Evolutionary conservation across 306 rosid species (phyloP), one percentile per base, ranked within the genome.

Genomic region (Urtica urens): DNA sequence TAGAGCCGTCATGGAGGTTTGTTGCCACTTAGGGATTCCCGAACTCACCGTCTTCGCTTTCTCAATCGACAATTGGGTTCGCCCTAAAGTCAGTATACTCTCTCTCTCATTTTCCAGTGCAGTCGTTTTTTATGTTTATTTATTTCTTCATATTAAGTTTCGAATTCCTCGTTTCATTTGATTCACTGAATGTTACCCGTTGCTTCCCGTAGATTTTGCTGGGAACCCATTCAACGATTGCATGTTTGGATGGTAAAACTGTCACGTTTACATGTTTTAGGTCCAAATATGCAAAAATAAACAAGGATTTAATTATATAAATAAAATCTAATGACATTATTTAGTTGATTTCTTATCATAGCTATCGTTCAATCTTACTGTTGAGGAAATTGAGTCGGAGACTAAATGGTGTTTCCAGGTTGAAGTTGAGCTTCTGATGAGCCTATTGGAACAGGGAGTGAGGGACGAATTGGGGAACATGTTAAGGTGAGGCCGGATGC

Each of bases 31-130:
- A 78, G 80, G 77, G 21, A 62, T 82, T 15, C 58, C 65, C 23
- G 76, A 75, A 64, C 71, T 78, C 20, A 69, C 93, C 0, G 74
- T 82, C 51, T 82, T 78, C 31, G 76, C 76, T 0, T 82, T 75
- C 39, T 78, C 86, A 1, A 47, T 53, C 2, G 86, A 82, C 31
- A 82, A 78, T 14, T 78, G 83, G 83, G n/a, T 53, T 23, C 83
- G 93, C 15, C 67, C 86, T 0, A 69, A 64, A 78, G 93, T 81
- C 25, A 24, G 66, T 61, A 19, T 30, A 13, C 46, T 21, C 28
- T 23, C 33, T 28, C 33, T 28, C 33, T 28, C 33, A 4, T 10
- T 28, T 28, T 4, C 10, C n/a, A 35, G 40, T 14, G 40, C n/a
- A 10, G 33, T 4, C 6, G n/a, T 13, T 35, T 3, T 35, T 35